phyloP scores from a whole-genome alignment of 108 stramenopile species.

The Conticribra guillardii region DNA sequence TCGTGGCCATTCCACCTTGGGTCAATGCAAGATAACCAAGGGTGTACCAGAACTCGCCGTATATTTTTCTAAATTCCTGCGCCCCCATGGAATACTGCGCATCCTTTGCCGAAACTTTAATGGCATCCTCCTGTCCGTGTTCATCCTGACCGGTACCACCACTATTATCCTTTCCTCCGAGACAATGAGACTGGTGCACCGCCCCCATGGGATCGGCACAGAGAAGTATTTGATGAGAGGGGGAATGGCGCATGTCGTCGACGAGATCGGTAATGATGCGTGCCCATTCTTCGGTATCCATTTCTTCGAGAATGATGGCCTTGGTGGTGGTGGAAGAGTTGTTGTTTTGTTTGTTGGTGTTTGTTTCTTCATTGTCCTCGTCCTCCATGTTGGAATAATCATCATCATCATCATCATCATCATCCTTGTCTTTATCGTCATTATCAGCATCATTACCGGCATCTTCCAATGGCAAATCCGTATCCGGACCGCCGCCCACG shows the following conservation, averaged over 20 bases:
- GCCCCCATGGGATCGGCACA: slow-evolving; percentile 58
- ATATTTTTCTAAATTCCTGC: slow-evolving; percentile 66
- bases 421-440: slow-evolving; percentile 18
- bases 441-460: not conserved
- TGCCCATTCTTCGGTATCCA: slow-evolving; percentile 77
- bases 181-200: slow-evolving; percentile 30
- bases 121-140: slow-evolving; percentile 13
- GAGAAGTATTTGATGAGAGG: slow-evolving; percentile 58
- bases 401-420: slow-evolving; percentile 56
- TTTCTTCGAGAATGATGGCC: slow-evolving; percentile 63
- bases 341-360: not conserved
- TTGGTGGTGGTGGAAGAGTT: not conserved
- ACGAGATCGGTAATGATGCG: slow-evolving; percentile 68
- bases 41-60: slow-evolving; percentile 80
- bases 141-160: not conserved
- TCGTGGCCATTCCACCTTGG: slow-evolving; percentile 45
- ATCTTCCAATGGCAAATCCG: slow-evolving; percentile 29
- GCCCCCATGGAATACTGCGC: slow-evolving; percentile 24
- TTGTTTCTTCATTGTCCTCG: not conserved
- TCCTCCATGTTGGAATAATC: too few relatives aligned
- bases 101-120: slow-evolving; percentile 25
- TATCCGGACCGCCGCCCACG: slow-evolving; percentile 65
- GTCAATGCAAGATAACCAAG: slow-evolving; percentile 65
- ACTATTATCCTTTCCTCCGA: not conserved
- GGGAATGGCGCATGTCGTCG: slow-evolving; percentile 73